Conservation (phyloP, 441 rosid species). For the Syzygium malaccense region DNA sequence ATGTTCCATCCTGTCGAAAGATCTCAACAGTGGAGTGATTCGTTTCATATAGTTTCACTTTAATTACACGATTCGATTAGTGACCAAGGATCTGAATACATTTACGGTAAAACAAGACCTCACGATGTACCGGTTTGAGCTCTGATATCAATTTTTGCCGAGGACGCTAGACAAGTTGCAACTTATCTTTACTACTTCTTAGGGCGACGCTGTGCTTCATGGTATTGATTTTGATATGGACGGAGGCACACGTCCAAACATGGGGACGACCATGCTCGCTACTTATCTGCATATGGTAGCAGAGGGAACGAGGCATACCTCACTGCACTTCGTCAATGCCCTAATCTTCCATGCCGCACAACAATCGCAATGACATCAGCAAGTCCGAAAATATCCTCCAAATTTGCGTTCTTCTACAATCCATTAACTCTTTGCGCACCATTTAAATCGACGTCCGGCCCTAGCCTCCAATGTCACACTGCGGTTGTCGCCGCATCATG, state of each 20-base stretch:
- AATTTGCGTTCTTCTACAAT: not conserved
- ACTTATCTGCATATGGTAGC: not conserved
- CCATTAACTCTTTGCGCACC: not conserved
- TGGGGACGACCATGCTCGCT: not conserved
- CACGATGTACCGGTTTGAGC: not conserved
- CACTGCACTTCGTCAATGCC: not conserved
- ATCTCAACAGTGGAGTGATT: not conserved
- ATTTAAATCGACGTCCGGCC: not conserved
- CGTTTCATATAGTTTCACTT: not conserved
- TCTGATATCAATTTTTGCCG: not conserved
- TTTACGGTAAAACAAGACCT: not conserved
- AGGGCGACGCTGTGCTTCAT: not conserved
- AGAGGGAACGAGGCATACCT: not conserved
- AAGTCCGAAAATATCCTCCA: not conserved
- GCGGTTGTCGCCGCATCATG: not conserved
- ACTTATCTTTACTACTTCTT: not conserved
- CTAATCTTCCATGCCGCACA: not conserved
- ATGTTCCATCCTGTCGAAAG: not conserved
- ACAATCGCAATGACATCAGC: not conserved
- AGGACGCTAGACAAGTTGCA: not conserved
- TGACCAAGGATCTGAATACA: not conserved
- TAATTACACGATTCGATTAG: not conserved
- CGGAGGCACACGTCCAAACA: not conserved
- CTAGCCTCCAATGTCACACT: not conserved
- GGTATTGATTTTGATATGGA: not conserved